Evolutionary conservation across 345 rosid genomes (phyloP).

Genomic region (Camelina neglecta): DNA sequence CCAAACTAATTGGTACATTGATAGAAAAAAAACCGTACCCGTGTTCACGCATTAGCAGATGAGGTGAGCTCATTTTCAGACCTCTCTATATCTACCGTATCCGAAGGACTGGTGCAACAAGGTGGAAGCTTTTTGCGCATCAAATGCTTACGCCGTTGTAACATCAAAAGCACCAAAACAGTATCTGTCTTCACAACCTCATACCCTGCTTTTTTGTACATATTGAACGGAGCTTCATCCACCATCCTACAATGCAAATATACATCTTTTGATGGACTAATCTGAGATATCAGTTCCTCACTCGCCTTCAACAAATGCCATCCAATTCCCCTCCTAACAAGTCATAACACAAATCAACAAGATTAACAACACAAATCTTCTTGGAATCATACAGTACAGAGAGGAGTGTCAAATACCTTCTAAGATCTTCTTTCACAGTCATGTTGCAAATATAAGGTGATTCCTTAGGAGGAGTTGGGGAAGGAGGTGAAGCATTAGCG

Average conservation of each 20-base stretch:
- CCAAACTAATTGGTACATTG: conserved; percentile 1
- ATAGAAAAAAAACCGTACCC: conserved; percentile 9
- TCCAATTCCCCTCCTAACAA: conserved; percentile 81
- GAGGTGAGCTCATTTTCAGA: conserved; percentile 52
- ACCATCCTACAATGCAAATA: conserved; percentile 93
- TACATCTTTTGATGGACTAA: conserved; percentile 65
- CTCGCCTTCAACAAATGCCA: conserved; percentile 96
- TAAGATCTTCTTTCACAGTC: conserved; percentile 74
- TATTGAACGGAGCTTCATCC: conserved; percentile 83
- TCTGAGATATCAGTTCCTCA: conserved; percentile 74
- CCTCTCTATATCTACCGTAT: conserved; percentile 38
- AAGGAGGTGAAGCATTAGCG: conserved; percentile 74
- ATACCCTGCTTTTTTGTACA: conserved; percentile 92
- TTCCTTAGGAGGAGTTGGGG: conserved; percentile 77
- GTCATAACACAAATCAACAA: conserved; percentile 32
- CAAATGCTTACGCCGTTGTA: conserved; percentile 92
- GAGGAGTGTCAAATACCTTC: conserved; percentile 51
- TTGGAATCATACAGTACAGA: neutral
- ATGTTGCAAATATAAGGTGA: conserved; percentile 88
- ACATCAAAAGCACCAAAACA: conserved; percentile 65
- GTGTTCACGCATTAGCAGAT: conserved; percentile 40
- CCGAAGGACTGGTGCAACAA: conserved; percentile 25
- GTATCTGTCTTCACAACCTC: conserved; percentile 68
- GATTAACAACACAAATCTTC: neutral
- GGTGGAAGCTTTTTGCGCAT: conserved; percentile 79